Conservation (phyloP, 768 basidiomycete species). For the Cubamyces lactineus region DNA sequence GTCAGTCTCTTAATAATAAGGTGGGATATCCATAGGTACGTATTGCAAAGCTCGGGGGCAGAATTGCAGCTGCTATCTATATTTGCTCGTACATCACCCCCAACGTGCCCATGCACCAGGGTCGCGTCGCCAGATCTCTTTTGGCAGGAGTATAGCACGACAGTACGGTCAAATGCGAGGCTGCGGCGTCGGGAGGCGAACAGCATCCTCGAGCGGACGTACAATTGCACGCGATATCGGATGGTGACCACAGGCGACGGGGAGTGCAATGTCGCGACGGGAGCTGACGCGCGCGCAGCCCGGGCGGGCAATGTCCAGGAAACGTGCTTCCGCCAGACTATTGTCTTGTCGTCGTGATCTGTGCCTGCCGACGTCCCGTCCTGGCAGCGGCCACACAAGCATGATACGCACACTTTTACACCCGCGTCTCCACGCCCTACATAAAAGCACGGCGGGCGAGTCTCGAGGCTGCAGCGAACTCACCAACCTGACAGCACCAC, state of each 20-base stretch:
- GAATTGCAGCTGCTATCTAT: background rate
- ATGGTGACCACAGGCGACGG: background rate
- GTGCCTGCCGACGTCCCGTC: constrained; percentile 14
- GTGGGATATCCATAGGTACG: constrained; percentile 11
- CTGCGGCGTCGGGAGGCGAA: constrained; percentile 16
- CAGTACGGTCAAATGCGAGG: background rate
- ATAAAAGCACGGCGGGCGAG: constrained; percentile 12
- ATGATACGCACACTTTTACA: background rate
- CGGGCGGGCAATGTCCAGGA: constrained; percentile 15
- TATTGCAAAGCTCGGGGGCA: constrained; percentile 5
- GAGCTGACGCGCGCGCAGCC: constrained; percentile 6
- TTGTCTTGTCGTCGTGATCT: constrained; percentile 17
- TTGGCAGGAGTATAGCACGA: background rate
- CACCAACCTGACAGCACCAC: constrained; percentile 13
- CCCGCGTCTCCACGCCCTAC: background rate
- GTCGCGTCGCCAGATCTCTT: background rate
- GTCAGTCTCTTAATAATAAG: constrained; percentile 9
- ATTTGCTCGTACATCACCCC: background rate
- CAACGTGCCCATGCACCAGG: too few species aligned
- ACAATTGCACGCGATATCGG: constrained; percentile 7
- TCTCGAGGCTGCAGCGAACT: constrained; percentile 9
- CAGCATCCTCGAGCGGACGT: background rate
- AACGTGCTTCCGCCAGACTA: constrained; percentile 12
- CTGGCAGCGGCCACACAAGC: constrained; percentile 2
- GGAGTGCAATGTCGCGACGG: constrained; percentile 17